phyloP scores from a whole-genome alignment of 2,329 filamentous ascomycete genomes.

The Fusarium proliferatum region DNA sequence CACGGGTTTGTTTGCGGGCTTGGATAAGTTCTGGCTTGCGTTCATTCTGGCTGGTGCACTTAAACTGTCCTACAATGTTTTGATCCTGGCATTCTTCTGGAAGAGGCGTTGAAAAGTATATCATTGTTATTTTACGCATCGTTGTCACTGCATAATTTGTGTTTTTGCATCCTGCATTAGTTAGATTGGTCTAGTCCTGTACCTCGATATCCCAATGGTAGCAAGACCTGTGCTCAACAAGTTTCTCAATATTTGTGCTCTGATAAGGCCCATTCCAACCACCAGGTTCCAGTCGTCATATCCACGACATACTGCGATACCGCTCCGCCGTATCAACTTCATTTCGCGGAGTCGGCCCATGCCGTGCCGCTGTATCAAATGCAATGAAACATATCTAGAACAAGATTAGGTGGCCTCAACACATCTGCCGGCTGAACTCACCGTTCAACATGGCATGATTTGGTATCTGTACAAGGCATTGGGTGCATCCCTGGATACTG shows the following conservation, averaged over 20 bases:
- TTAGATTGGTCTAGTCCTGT: neutral
- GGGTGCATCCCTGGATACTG: neutral
- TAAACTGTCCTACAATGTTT: slow-evolving; percentile 33
- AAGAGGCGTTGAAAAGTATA: slow-evolving; percentile 21
- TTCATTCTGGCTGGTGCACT: slow-evolving; percentile 37
- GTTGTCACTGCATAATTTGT: neutral
- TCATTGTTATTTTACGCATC: rapidly evolving
- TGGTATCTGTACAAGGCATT: neutral
- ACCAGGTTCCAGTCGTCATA: too few relatives aligned
- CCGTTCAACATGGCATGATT: neutral
- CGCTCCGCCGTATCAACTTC: neutral
- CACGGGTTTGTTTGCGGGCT: slow-evolving; percentile 29
- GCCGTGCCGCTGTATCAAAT: neutral
- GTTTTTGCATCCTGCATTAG: neutral
- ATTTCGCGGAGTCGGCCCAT: neutral
- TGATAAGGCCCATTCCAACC: neutral
- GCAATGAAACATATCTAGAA: neutral
- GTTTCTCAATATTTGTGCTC: neutral
- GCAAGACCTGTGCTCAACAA: neutral
- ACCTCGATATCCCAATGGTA: rapidly evolving
- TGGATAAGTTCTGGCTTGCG: slow-evolving; percentile 39
- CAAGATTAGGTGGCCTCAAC: neutral
- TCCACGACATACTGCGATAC: neutral
- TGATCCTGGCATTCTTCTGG: slow-evolving; percentile 41
- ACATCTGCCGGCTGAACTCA: neutral